phyloP scores from a whole-genome alignment of 768 basidiomycete species.

The Psilocybe cyanescens region DNA sequence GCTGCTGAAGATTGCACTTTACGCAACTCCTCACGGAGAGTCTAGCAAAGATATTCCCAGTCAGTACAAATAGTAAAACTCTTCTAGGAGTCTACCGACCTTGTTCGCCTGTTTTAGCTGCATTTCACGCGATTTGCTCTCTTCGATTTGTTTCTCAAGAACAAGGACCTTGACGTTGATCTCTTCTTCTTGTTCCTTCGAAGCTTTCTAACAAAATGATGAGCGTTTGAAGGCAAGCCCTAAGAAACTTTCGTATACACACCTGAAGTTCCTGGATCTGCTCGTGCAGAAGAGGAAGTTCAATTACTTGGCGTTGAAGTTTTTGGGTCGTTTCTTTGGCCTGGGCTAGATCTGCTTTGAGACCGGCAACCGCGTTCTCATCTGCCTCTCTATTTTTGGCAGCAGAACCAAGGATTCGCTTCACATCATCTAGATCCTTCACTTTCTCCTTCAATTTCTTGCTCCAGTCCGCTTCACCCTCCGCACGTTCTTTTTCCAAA shows the following conservation, averaged over 20 bases:
- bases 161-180: conserved; percentile 48
- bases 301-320: conserved; percentile 56
- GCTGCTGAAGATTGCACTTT: conserved; percentile 95
- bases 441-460: conserved; percentile 79
- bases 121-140: conserved; percentile 67
- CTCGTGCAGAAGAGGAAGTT: conserved; percentile 54
- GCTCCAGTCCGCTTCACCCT: conserved; percentile 90
- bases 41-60: conserved; percentile 45
- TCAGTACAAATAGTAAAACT: not conserved
- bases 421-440: conserved; percentile 76
- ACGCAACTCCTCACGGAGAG: conserved; percentile 89
- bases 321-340: conserved; percentile 51
- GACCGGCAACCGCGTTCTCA: conserved; percentile 49
- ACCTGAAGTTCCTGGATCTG: conserved; percentile 69
- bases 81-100: conserved; percentile 41
- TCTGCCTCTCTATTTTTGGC: conserved; percentile 64
- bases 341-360: conserved; percentile 59
- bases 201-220: conserved; percentile 30
- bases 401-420: conserved; percentile 57
- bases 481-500: conserved; percentile 83
- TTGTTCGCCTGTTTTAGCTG: conserved; percentile 81
- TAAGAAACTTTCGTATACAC: conserved; percentile 15
- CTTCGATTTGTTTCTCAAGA: conserved; percentile 74
- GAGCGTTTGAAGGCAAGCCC: not conserved
- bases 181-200: conserved; percentile 47